Percentiles rank a stretch among this genome's conserved stretches.
phyloP scores from a whole-genome alignment of 331 rosid species.

The Pyracantha coccinea region DNA sequence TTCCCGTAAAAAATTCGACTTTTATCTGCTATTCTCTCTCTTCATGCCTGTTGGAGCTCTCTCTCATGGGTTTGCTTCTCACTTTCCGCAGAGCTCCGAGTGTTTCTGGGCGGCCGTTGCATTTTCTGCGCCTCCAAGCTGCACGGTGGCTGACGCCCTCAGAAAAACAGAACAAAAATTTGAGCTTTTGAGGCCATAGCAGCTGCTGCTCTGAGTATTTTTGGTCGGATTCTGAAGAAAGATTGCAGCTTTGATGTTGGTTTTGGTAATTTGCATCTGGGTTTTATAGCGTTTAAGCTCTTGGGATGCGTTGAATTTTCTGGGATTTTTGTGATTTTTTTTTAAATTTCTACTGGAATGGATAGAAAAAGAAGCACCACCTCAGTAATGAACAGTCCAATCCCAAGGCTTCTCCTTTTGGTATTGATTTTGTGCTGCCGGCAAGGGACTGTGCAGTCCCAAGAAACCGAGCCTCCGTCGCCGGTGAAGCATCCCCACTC shows the following conservation, averaged over 20 bases:
- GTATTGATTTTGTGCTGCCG: slow-evolving; percentile 30
- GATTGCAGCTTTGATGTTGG: not conserved
- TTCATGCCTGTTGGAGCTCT: not conserved
- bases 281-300: not conserved
- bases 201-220: not conserved
- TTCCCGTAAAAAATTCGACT: slow-evolving; percentile 31
- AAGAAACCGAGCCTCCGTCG: slow-evolving; percentile 45
- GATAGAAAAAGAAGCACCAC: slow-evolving; percentile 17
- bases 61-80: slow-evolving; percentile 14
- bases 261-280: slow-evolving; percentile 4
- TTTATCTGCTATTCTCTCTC: slow-evolving; percentile 12
- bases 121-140: not conserved
- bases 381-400: not conserved
- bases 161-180: not conserved
- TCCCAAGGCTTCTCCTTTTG: slow-evolving; percentile 16
- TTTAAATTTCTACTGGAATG: slow-evolving; percentile 1
- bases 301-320: slow-evolving; percentile 7
- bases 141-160: not conserved
- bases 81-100: slow-evolving; percentile 1
- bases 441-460: slow-evolving; percentile 39
- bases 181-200: not conserved
- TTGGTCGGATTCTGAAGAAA: not conserved
- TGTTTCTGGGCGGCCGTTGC: not conserved
- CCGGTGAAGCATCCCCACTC: slow-evolving; percentile 24
- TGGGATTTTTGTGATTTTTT: not conserved